Base-by-base conservation (phyloP, 169 alveolate species). In the Toxoplasma gondii region DNA sequence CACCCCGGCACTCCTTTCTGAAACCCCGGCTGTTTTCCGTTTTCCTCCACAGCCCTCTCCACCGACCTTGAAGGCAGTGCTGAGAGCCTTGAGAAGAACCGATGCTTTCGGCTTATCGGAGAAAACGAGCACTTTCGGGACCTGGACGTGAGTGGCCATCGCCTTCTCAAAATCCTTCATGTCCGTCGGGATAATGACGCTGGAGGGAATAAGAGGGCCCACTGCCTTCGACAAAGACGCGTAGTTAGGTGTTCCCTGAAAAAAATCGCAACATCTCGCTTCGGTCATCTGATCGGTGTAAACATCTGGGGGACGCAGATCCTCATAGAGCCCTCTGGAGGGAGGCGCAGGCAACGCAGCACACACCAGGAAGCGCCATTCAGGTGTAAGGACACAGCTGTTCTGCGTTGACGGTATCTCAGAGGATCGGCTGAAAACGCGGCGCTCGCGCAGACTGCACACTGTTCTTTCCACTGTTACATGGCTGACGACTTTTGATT, bases 51-150 rank as follows among this genome's bases (percentile, higher is more conserved):
- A 43, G n/a, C 39, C 41, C 0, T 10, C 43, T 58, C 17, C 39
- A 80, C 90, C n/a, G 19, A 67, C 93, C 91, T 88, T 90, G 74
- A 93, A 93, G 36, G 91, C 93, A 87, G 67, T 87, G 82, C 92
- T 81, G 91, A 93, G 93, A 17, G 95, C 95, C 41, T 93, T 93
- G 87, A 87, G 36, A 36, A 93, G 70, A 29, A 74, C 29, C 19
- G 95, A 87, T 22, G 93, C 86, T 70, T 80, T 74, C n/a, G 84
- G 41, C 58, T 93, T 93, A 36, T 88, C 91, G 17, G 95, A 87
- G 87, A 93, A 93, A 86, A 93, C 34, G 58, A 93, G 93, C 0
- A 88, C 93, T 34, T 93, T 83, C 27, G 93, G 95, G 69, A 86
- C 64, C 24, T 82, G 94, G 31, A 82, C 67, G 29, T 69, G 41